Evolutionary conservation across 768 basidiomycete genomes (phyloP).

Genomic region (Mycena maculata): DNA sequence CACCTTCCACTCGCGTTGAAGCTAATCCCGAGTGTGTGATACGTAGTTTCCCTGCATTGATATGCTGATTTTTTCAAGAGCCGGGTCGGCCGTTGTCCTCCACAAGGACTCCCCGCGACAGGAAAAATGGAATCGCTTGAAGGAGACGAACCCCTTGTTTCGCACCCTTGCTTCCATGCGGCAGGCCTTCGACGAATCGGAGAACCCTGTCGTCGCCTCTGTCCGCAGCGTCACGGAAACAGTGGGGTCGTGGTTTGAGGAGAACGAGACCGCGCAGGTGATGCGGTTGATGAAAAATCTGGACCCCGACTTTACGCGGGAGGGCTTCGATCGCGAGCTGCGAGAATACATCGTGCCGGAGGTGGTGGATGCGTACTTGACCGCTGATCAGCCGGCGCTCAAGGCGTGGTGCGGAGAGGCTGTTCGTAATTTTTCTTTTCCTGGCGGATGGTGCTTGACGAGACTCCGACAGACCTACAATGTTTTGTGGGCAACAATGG

Average conservation of each 20-base stretch:
- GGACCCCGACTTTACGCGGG: slow-evolving; percentile 89
- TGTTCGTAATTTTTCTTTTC: slow-evolving; percentile 60
- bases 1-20: slow-evolving; percentile 61
- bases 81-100: slow-evolving; percentile 86
- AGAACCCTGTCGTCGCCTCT: slow-evolving; percentile 86
- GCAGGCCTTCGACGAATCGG: slow-evolving; percentile 89
- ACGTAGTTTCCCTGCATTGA: background rate
- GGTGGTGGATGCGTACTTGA: slow-evolving; percentile 95
- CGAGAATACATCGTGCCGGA: slow-evolving; percentile 98
- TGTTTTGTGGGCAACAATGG: slow-evolving; percentile 98
- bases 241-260: slow-evolving; percentile 92
- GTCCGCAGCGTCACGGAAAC: slow-evolving; percentile 87
- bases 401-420: slow-evolving; percentile 96
- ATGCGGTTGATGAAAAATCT: slow-evolving; percentile 86
- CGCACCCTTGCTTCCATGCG: slow-evolving; percentile 68
- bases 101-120: slow-evolving; percentile 85
- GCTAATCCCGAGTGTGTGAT: slow-evolving; percentile 84
- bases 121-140: slow-evolving; percentile 84
- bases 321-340: slow-evolving; percentile 88
- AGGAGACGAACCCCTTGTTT: slow-evolving; percentile 83
- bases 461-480: slow-evolving; percentile 84
- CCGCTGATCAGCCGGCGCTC: slow-evolving; percentile 87
- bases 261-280: slow-evolving; percentile 98
- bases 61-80: slow-evolving; percentile 57
- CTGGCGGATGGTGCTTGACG: background rate